A percentile compares a stretch with the other conserved stretches of the same genome.
Conservation (phyloP, 257 asterid genomes). For the Coffea eugenioides region DNA sequence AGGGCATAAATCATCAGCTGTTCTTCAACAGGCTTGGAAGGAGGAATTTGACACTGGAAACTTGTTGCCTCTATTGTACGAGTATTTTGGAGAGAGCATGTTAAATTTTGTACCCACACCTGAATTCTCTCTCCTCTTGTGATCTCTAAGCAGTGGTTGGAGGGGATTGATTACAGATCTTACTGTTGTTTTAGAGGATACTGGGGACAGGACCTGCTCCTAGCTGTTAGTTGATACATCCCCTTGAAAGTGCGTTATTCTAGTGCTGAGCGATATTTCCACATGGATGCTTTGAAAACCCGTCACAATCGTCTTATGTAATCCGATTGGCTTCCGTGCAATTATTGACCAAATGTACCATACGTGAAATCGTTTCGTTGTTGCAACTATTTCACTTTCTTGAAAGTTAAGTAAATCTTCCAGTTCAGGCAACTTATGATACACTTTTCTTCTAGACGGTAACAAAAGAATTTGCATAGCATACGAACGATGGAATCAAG, state of each 20-base stretch:
- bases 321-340: not conserved
- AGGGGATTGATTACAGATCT: not conserved
- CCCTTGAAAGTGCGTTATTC: not conserved
- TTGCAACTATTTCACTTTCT: not conserved
- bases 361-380: not conserved
- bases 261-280: not conserved
- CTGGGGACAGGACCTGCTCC: too few relatives aligned
- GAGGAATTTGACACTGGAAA: constrained; percentile 47
- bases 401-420: not conserved
- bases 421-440: not conserved
- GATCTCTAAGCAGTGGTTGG: constrained; percentile 17
- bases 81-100: constrained; percentile 84
- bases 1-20: constrained; percentile 44
- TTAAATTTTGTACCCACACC: constrained; percentile 65
- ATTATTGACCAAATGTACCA: not conserved
- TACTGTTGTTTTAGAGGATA: not conserved
- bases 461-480: constrained; percentile 14
- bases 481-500: not conserved
- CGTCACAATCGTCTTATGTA: too few relatives aligned
- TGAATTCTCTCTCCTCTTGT: constrained; percentile 57
- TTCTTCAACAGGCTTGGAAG: constrained; percentile 61
- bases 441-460: not conserved
- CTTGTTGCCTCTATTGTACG: constrained; percentile 51
- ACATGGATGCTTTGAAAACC: not conserved
- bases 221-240: not conserved